Conservation (phyloP, 129 eudicot species). For the Helianthus annuus region DNA sequence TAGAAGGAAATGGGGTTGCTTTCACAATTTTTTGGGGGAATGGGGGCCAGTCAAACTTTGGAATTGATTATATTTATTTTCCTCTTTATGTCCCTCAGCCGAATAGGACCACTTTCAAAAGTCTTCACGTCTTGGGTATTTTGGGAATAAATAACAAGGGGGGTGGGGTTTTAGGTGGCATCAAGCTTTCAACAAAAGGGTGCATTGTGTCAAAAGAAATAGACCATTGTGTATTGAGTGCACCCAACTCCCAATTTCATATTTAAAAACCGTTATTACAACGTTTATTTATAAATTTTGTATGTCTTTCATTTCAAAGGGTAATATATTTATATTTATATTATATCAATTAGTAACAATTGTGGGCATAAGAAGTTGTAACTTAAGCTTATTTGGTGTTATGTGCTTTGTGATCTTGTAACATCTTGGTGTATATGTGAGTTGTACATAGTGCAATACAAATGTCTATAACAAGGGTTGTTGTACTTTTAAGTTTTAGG, state of each 20-base stretch:
- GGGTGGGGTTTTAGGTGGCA: constrained; percentile 16
- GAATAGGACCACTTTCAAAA: constrained; percentile 23
- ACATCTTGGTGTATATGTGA: too few species aligned
- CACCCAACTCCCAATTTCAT: background rate
- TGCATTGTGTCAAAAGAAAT: constrained; percentile 19
- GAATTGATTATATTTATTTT: constrained; percentile 27
- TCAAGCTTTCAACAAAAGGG: constrained; percentile 32
- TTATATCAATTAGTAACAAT: too few species aligned
- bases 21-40: constrained; percentile 19
- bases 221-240: constrained; percentile 14
- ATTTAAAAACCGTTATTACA: background rate
- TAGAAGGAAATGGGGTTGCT: constrained; percentile 25
- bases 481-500: too few species aligned
- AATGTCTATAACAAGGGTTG: too few species aligned
- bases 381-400: too few species aligned
- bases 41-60: constrained; percentile 52
- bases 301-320: background rate
- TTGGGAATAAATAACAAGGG: constrained; percentile 1
- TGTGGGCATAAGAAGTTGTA: too few species aligned
- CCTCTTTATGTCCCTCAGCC: constrained; percentile 24
- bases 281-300: background rate
- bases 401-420: too few species aligned
- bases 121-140: constrained; percentile 20
- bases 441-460: too few species aligned
- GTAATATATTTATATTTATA: too few species aligned